Evolutionary conservation across 208 protist genomes (phyloP), one percentile per base, ranked within the genome.

Genomic region (Trypanosoma conorhini): DNA sequence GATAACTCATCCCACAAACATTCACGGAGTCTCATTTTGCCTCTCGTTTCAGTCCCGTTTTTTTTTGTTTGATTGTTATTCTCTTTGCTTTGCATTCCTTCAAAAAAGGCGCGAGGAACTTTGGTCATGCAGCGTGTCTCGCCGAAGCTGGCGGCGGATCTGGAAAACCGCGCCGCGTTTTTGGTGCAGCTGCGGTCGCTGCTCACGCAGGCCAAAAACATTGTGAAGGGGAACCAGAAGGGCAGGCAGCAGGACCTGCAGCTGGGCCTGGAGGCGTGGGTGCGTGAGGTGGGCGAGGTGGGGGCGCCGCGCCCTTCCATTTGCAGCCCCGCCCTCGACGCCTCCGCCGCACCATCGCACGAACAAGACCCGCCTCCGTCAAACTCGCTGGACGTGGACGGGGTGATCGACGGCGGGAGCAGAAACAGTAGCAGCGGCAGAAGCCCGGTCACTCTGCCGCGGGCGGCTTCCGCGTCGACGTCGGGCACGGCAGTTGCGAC

Each of bases 161-260:
- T 84, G 58, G 90, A 95, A 24, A 95, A 92, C 80, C 83, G 82
- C 30, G 60, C 77, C 12, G 83, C 87, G 0, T 96, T 93, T 72
- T 67, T 96, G 28, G 90, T 88, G 42, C 90, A 96, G 60, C 79
- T 96, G 35, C 80, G 80, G 44, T 81, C 81, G 0, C 67, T 92
- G 42, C 79, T 96, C 33, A 79, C 82, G 4, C 88, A 89, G 54
- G 76, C 91, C 19, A 82, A 70, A 71, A 63, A 77, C 38, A 62
- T 80, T 21, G 62, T 85, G 48, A 67, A 74, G 33, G 81, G 70
- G 31, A 75, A 72, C 22, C 83, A 82, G 62, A 86, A 82, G 76
- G 76, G 83, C 5, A 88, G 83, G 62, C 63, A 88, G 26, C 46
- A 40, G 15, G 85, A 87, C 30, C 61, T 95, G 17, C 76, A 80